These are phyloP conservation scores for Penicillium aurantiogriseum DNA, from an alignment of 2,329 filamentous ascomycete genomes.

Conservation along the genomic window DNA sequence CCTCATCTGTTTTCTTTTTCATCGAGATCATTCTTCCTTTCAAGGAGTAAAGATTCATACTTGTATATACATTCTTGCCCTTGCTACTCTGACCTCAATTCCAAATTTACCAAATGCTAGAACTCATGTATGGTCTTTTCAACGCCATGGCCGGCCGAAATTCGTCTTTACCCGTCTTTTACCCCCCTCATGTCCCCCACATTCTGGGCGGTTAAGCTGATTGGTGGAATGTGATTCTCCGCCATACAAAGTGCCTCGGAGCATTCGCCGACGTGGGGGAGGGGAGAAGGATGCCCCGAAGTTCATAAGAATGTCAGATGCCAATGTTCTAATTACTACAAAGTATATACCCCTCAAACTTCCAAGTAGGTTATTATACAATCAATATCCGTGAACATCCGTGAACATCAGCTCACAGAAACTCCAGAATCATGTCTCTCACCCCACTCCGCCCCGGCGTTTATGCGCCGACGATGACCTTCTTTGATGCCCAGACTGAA, in stretches of 20 bases:
- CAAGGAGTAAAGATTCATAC: too few relatives aligned
- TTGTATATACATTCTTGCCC: background rate
- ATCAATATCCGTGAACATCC: background rate
- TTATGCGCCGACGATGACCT: conserved; percentile 87
- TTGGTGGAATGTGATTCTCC: conserved; percentile 25
- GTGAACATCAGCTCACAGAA: background rate
- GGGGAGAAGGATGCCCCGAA: background rate
- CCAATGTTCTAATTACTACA: background rate
- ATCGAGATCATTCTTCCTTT: conserved; percentile 8
- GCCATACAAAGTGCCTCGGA: conserved; percentile 20
- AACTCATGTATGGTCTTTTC: background rate
- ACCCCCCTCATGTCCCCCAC: conserved; percentile 21
- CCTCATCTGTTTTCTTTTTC: background rate
- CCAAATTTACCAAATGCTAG: background rate
- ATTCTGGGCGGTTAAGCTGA: conserved; percentile 3
- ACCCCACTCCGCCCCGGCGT: conserved; percentile 75
- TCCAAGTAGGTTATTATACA: background rate
- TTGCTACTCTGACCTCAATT: background rate
- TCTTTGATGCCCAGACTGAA: conserved; percentile 80
- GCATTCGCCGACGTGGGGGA: conserved; percentile 26
- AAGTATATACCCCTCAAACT: background rate
- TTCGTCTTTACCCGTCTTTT: background rate
- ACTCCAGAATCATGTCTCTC: conserved; percentile 32
- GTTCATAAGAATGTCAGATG: conserved; percentile 6
- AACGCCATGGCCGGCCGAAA: background rate